Evolutionary conservation across 805 yeast species (phyloP).

Genomic region (Candida peoriensis): DNA sequence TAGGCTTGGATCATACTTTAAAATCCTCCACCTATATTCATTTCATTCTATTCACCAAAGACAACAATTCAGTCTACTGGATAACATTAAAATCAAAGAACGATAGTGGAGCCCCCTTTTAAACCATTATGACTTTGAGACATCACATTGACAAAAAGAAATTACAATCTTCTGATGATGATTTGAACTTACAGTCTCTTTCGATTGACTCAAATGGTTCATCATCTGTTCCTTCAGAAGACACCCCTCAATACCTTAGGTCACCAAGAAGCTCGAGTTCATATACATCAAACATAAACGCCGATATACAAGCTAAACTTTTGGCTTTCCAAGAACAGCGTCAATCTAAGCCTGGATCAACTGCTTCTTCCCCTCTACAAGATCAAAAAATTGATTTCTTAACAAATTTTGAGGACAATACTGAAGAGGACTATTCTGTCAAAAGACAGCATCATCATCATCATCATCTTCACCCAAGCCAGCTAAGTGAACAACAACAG

Average conservation of each 20-base stretch:
- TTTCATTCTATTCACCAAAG: too few relatives aligned
- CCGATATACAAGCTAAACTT: constrained; percentile 82
- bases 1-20: too few relatives aligned
- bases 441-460: too few relatives aligned
- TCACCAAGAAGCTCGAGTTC: constrained; percentile 23
- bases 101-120: too few relatives aligned
- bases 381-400: not conserved
- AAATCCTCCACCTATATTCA: too few relatives aligned
- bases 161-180: too few relatives aligned
- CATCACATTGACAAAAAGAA: too few relatives aligned
- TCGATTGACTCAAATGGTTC: not conserved
- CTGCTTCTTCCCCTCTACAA: constrained; percentile 8
- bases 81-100: too few relatives aligned
- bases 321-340: constrained; percentile 85
- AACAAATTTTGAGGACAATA: not conserved
- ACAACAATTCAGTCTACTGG: too few relatives aligned
- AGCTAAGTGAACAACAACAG: too few relatives aligned
- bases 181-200: constrained; percentile 3
- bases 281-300: constrained; percentile 42
- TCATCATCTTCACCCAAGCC: constrained; percentile 8
- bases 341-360: constrained; percentile 35
- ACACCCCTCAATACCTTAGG: constrained; percentile 4
- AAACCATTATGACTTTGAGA: too few relatives aligned
- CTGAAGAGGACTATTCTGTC: not conserved
- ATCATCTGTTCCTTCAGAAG: not conserved